Base-by-base conservation (phyloP, 1,284 basidiomycete genomes). In the Singerocomus rubriflavus region DNA sequence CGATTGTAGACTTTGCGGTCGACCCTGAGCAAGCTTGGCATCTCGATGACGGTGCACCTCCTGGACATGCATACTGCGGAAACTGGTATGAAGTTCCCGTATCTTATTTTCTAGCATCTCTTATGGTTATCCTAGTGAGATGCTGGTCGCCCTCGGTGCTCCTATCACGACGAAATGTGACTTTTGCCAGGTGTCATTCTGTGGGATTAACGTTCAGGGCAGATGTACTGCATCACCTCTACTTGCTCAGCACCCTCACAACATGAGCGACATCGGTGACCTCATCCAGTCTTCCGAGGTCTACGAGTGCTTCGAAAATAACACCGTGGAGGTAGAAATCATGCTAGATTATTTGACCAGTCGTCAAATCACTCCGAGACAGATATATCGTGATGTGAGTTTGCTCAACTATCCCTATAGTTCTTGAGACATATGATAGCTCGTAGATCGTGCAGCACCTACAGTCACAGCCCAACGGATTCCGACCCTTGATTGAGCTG, bases 81-180 rank as follows among this genome's bases (percentile, higher is more conserved):
- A 86, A 89, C 59, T 91, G 87, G 85, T 86, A 60, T 50, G 73
- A 25, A 8, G 31, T 17, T 14, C 5, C 12, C 17, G 14, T 30
- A 13, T 29, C n/a, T 27, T 16, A 33, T 38, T 10, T 8, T 26
- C 37, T 31, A 21, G 5, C 7, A 14, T 48, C 8, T n/a, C 48
- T 66, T 11, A 54, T 44, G n/a, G 13, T n/a, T 39, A 3, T 39
- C n/a, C 14, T 26, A 88, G 86, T 60, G 88, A 90, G 68, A 85
- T 79, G 59, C 65, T 89, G 6, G 74, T 89, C 26, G 85, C 86
- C 25, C 67, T 84, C 1, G 72, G 69, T 29, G 87, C 88, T 12
- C 88, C 88, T 13, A 71, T 79, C 31, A 85, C 87, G 12, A 79
- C 84, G n/a, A 84, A 80, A 66, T 91, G 88, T 60, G 88, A 90